Conservation (phyloP, 2,329 filamentous ascomycete genomes). For the Hysterium pulicare region DNA sequence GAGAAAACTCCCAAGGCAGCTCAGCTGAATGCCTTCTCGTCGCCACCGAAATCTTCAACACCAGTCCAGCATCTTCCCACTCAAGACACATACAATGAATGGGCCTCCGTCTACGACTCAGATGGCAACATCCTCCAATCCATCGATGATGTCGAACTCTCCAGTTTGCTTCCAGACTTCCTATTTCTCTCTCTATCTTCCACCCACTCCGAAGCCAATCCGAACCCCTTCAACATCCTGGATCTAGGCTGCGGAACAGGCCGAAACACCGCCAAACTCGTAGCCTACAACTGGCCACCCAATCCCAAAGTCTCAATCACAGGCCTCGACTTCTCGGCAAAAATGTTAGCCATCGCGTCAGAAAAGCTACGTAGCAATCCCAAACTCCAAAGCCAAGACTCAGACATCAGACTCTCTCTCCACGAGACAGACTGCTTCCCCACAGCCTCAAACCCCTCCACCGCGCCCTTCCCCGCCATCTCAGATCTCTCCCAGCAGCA, state of each 20-base stretch:
- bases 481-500: conserved; percentile 28
- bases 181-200: conserved; percentile 29
- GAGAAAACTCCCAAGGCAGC: conserved; percentile 13
- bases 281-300: conserved; percentile 27
- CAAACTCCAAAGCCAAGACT: background rate
- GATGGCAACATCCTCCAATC: conserved; percentile 66
- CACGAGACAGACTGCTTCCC: conserved; percentile 31
- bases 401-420: conserved; percentile 11
- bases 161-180: conserved; percentile 49
- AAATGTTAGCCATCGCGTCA: conserved; percentile 56
- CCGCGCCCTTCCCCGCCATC: conserved; percentile 22
- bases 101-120: conserved; percentile 59
- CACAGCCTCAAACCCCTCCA: conserved; percentile 9
- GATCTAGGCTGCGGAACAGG: conserved; percentile 66
- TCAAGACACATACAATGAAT: conserved; percentile 47
- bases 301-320: conserved; percentile 38
- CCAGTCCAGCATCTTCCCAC: conserved; percentile 38
- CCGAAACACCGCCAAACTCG: conserved; percentile 57
- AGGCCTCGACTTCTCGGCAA: conserved; percentile 55
- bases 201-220: conserved; percentile 1
- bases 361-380: conserved; percentile 25
- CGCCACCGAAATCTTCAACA: conserved; percentile 13
- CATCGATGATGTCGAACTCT: conserved; percentile 58
- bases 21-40: conserved; percentile 4
- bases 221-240: conserved; percentile 43